Conservation (phyloP, 2,329 filamentous ascomycete species). For the Hymenoscyphus albidus region DNA sequence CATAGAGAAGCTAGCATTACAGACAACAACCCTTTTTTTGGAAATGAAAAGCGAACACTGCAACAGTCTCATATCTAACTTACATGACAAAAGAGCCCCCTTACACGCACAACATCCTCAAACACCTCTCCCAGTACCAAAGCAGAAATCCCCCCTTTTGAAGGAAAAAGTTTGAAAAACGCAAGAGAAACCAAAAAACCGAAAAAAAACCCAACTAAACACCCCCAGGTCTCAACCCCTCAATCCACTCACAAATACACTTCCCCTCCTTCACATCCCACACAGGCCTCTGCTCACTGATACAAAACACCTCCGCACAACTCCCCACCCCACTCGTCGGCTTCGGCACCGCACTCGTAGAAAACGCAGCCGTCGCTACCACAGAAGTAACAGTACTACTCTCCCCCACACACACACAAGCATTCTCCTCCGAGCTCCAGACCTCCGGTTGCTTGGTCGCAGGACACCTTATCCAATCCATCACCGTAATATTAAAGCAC, state of each 20-base stretch:
- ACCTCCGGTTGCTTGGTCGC: background rate
- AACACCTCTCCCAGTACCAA: too few relatives aligned
- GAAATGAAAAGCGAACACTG: too few relatives aligned
- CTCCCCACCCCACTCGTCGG: background rate
- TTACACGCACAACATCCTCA: too few relatives aligned
- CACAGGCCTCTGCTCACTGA: conserved; percentile 1
- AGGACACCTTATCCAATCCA: background rate
- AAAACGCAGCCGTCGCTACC: background rate
- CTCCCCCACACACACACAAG: conserved; percentile 14
- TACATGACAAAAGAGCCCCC: too few relatives aligned
- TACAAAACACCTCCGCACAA: background rate
- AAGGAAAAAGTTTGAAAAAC: too few relatives aligned
- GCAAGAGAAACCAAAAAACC: too few relatives aligned
- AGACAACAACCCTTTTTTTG: too few relatives aligned
- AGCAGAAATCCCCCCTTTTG: too few relatives aligned
- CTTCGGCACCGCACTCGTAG: background rate
- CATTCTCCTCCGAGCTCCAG: background rate
- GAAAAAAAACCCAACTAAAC: background rate
- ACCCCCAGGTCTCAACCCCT: conserved; percentile 5
- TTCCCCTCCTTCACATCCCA: background rate
- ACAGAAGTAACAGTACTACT: conserved; percentile 5
- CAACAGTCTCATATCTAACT: too few relatives aligned
- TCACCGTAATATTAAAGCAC: background rate
- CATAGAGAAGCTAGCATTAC: too few relatives aligned
- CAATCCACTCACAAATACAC: conserved; percentile 11